Evolutionary conservation across 768 basidiomycete species (phyloP).

Genomic region (Russula olivacea): DNA sequence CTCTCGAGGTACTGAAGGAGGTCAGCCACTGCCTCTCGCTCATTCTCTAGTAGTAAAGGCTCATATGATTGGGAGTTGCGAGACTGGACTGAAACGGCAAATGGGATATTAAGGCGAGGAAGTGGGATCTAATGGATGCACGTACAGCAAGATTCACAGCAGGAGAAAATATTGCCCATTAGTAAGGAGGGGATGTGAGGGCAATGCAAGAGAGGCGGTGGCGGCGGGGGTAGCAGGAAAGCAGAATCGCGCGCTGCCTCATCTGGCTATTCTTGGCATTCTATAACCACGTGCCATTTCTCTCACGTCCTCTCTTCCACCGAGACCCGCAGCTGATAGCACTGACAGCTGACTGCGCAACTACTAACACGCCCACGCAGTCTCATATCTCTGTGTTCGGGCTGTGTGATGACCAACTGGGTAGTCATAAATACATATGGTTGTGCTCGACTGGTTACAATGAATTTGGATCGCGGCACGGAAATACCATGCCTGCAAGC

Average conservation of each 20-base stretch:
- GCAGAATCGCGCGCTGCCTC: background rate
- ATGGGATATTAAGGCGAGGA: slow-evolving; percentile 17
- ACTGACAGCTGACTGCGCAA: slow-evolving; percentile 12
- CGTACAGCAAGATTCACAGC: slow-evolving; percentile 81
- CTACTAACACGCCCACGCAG: background rate
- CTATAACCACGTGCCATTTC: slow-evolving; percentile 6
- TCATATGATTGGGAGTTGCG: slow-evolving; percentile 84
- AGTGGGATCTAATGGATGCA: slow-evolving; percentile 15
- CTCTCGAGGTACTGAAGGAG: slow-evolving; percentile 97
- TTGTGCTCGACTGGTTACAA: background rate
- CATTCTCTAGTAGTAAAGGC: slow-evolving; percentile 82
- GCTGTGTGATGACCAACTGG: background rate
- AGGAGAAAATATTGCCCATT: slow-evolving; percentile 76
- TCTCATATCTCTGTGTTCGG: background rate
- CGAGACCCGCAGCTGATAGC: background rate
- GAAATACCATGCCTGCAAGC: background rate
- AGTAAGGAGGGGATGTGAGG: slow-evolving; percentile 9
- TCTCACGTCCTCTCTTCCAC: background rate
- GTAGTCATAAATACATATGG: slow-evolving; percentile 1
- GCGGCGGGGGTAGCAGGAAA: background rate
- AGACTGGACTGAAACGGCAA: slow-evolving; percentile 52
- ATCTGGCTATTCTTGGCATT: background rate
- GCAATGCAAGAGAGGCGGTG: slow-evolving; percentile 19
- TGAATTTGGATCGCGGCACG: background rate
- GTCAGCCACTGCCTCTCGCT: slow-evolving; percentile 97